Evolutionary conservation across 2,329 filamentous ascomycete genomes (phyloP), one percentile per base, ranked within the genome.

Genomic region (Fusarium lateritium): DNA sequence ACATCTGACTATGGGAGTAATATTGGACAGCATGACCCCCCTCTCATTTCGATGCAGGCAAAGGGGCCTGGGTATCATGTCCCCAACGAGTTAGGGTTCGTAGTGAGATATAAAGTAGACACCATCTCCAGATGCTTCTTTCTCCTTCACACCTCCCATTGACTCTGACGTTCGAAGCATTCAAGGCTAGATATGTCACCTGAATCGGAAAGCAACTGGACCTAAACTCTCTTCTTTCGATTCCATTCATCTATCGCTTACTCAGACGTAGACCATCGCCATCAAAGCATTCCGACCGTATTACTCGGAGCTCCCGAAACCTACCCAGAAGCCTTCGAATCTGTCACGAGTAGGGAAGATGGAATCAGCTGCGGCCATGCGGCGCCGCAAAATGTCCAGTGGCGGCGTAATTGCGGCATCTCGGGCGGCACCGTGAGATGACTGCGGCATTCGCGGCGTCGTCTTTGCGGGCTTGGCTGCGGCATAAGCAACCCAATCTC

Each of bases 331-430:
- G 15, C 17, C 33, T 19, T 9, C 24, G 34, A 59, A 31, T 14
- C 33, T 62, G 14, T 44, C 5, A 26, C n/a, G 8, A 2, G 4
- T 5, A 5, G 5, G 28, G 10, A 31, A 36, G 38, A 38, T 43
- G 22, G 7, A 14, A 40, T 46, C 21, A 26, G 13, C 2, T 1
- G 56, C 26, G 21, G 39, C n/a, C 7, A 45, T 47, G 60, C 49
- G 49, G 57, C 57, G 57, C 57, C 46, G 60, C 60, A 62, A 7
- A 14, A 11, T 8, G 26, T 39, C 38, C 22, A 39, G 11, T 13
- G 34, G 62, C 62, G 60, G 62, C 62, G 53, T 42, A 9, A 26
- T 2, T 42, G 62, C 62, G 62, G 62, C 60, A 46, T 39, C 10
- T 22, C 8, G 22, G 21, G 40, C 40, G 40, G 40, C 11, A 9